Base-by-base conservation (phyloP, 306 rosid genomes). In the Amphicarpaea edgeworthii region DNA sequence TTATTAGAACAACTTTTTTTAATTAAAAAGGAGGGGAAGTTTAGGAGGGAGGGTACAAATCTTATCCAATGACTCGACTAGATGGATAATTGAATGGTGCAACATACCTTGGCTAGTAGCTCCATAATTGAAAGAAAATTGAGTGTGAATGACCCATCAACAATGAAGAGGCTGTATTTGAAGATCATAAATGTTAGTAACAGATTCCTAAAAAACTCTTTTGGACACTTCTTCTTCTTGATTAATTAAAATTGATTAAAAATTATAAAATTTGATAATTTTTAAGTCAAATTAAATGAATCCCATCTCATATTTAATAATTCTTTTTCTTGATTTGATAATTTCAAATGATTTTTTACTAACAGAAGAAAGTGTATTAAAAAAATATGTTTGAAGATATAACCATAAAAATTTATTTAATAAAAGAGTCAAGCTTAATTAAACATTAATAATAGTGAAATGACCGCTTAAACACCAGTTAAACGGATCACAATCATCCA, bases 81-180 rank as follows among this genome's bases (percentile, higher is more conserved):
- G 54, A 23, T 50, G 55, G 57, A 77, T 30, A 34, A 23, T 43
- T 43, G 47, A 68, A 77, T 68, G 28, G 62, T 32, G 19, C 23
- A 77, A 42, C 51, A 50, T 19, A 20, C 40, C 5, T 57, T 38
- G 37, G 46, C n/a, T n/a, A n/a, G n/a, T 23, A 32, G 76, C 53
- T 59, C 34, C 40, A 15, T 34, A 70, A 59, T 55, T 70, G 65
- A 78, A 70, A 70, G 24, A 37, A 78, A 63, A 63, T 17, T 61
- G 21, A 68, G 47, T 60, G 34, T 24, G 9, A 70, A 49, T 58
- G 54, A 72, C 72, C 37, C 21, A 64, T 55, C 46, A 80, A 30
- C 21, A 41, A 46, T 38, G 64, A 63, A 53, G 64, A 40, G 41
- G 20, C 0, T 49, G 24, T 61, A 12, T 16, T 7, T 10, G 23